Percentiles rank a stretch among this genome's conserved stretches.
Conservation (phyloP, 1,284 basidiomycete genomes). For the Xerocomus nothofagi region DNA sequence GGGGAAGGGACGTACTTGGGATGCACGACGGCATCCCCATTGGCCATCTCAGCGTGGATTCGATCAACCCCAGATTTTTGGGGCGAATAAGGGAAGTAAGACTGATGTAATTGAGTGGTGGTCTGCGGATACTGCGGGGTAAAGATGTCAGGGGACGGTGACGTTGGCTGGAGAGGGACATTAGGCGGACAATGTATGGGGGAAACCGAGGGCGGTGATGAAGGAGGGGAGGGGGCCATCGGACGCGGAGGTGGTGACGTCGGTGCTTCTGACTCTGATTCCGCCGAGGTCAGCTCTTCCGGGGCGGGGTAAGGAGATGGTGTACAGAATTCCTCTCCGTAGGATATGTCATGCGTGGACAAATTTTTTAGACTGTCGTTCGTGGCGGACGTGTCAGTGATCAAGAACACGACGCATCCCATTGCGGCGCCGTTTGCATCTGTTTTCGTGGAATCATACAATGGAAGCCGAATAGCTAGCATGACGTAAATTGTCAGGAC, state of each 20-base stretch:
- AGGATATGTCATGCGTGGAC: conserved; percentile 24
- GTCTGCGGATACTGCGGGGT: conserved; percentile 29
- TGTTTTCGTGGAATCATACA: conserved; percentile 34
- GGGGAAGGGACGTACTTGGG: conserved; percentile 20
- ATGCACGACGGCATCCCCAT: conserved; percentile 18
- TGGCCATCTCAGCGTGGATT: conserved; percentile 9
- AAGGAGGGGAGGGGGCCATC: conserved; percentile 17
- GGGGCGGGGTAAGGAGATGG: conserved; percentile 17
- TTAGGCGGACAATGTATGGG: conserved; percentile 12
- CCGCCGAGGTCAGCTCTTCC: conserved; percentile 23
- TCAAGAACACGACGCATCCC: conserved; percentile 31
- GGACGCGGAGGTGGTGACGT: conserved; percentile 24
- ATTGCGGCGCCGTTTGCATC: conserved; percentile 26
- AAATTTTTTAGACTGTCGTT: conserved; percentile 16
- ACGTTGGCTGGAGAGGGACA: conserved; percentile 17
- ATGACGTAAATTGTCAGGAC: conserved; percentile 32
- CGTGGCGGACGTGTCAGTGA: conserved; percentile 17
- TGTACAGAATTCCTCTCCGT: conserved; percentile 10
- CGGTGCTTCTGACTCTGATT: conserved; percentile 22
- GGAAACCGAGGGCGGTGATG: conserved; percentile 17
- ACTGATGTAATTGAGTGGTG: conserved; percentile 32
- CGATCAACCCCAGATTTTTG: conserved; percentile 34
- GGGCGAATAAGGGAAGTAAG: conserved; percentile 17
- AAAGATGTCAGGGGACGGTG: conserved; percentile 15
- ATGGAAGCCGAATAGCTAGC: conserved; percentile 32